Conservation (phyloP, 495 filamentous ascomycete genomes). For the Umbilicaria muhlenbergii region DNA sequence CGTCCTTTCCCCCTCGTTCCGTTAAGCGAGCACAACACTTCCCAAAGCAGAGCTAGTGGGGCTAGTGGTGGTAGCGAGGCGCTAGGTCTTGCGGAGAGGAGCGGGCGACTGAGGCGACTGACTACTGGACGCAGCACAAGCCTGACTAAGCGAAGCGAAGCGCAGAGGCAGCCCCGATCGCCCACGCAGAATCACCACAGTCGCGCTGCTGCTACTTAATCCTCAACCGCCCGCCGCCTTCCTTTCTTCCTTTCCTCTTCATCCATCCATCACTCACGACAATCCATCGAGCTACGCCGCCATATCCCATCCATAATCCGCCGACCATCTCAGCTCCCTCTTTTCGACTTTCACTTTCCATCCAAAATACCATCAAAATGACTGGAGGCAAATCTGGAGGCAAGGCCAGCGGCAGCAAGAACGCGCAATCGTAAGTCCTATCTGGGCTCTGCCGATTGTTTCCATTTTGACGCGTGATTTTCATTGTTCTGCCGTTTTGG, state of each 20-base stretch:
- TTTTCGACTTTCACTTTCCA: constrained; percentile 15
- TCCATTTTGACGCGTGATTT: constrained; percentile 11
- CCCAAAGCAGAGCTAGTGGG: constrained; percentile 1
- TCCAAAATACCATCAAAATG: constrained; percentile 60
- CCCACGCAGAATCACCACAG: constrained; percentile 8
- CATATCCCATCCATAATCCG: constrained; percentile 13
- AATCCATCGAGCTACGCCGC: constrained; percentile 5
- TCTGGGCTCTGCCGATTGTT: constrained; percentile 12
- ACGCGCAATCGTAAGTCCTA: constrained; percentile 77
- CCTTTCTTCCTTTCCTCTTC: constrained; percentile 16
- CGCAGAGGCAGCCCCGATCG: too few relatives aligned
- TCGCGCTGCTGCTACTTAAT: constrained; percentile 14
- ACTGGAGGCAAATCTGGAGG: constrained; percentile 97
- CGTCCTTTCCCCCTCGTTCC: constrained; percentile 2
- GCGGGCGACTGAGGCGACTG: too few relatives aligned
- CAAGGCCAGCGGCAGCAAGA: constrained; percentile 96
- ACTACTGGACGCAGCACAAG: constrained; percentile 14
- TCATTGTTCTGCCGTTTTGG: constrained; percentile 4
- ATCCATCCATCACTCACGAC: constrained; percentile 18
- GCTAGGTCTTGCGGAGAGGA: too few relatives aligned
- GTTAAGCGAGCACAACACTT: constrained; percentile 8
- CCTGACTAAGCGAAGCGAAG: too few relatives aligned
- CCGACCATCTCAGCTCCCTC: constrained; percentile 13
- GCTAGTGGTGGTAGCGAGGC: background rate
- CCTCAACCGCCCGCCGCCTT: constrained; percentile 15